Conservation (phyloP, 2,329 filamentous ascomycete species). For the Fusarium tuaranense region DNA sequence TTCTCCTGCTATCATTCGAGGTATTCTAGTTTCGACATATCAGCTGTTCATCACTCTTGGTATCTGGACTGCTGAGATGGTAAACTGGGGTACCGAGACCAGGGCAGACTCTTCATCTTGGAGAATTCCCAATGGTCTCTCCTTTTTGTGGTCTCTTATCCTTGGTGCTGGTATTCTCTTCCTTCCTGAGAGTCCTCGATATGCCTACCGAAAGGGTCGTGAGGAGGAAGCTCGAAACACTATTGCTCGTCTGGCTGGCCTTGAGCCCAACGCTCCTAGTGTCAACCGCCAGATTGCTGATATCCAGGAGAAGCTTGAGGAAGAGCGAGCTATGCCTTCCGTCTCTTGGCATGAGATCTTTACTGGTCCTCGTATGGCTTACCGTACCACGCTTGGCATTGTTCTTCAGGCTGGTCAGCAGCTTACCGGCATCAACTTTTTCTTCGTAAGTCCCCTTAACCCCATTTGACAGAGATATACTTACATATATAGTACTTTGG, state of each 20-base stretch:
- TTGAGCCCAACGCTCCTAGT: slow-evolving; percentile 51
- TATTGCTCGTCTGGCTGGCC: slow-evolving; percentile 60
- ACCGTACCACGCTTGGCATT: slow-evolving; percentile 73
- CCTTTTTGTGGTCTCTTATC: slow-evolving; percentile 66
- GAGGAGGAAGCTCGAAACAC: slow-evolving; percentile 60
- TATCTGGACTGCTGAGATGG: slow-evolving; percentile 69
- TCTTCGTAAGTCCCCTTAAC: slow-evolving; percentile 56
- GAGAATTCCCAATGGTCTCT: slow-evolving; percentile 71
- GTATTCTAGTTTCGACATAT: slow-evolving; percentile 72
- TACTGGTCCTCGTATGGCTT: slow-evolving; percentile 74
- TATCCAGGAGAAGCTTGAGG: slow-evolving; percentile 63
- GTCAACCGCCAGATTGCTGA: slow-evolving; percentile 64
- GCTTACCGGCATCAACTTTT: slow-evolving; percentile 70
- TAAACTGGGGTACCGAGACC: slow-evolving; percentile 70
- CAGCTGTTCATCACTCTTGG: slow-evolving; percentile 78
- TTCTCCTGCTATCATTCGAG: slow-evolving; percentile 72
- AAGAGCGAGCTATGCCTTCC: slow-evolving; percentile 54
- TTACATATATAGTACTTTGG: slow-evolving; percentile 61
- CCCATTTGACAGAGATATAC: not conserved
- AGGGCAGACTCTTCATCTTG: slow-evolving; percentile 64
- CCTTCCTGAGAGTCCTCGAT: slow-evolving; percentile 67
- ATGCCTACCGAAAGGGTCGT: slow-evolving; percentile 59
- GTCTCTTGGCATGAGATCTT: slow-evolving; percentile 68
- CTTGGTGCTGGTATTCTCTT: slow-evolving; percentile 63
- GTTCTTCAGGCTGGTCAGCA: slow-evolving; percentile 74